Percentiles rank a stretch among this genome's conserved stretches.
phyloP scores from a whole-genome alignment of 1,284 basidiomycete genomes.

The Trichosporon ovoides region DNA sequence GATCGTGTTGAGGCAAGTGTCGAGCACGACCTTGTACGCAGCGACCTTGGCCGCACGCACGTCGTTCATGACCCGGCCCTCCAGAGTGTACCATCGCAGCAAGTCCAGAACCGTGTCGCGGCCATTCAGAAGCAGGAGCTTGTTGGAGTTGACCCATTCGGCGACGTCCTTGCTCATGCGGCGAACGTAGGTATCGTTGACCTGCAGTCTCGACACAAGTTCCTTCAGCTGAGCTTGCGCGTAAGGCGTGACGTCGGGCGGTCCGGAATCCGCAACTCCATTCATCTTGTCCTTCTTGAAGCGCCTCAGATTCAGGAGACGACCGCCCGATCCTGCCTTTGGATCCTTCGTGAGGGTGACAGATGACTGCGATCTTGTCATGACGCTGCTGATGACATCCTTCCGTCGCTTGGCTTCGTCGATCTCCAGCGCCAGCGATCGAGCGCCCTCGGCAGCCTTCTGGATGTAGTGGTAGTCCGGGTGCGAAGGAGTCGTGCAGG shows the following conservation, averaged over 20 bases:
- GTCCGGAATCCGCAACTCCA: background rate
- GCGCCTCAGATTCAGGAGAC: constrained; percentile 31
- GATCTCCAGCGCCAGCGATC: constrained; percentile 72
- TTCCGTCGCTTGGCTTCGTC: constrained; percentile 79
- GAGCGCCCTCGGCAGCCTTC: constrained; percentile 63
- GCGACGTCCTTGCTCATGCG: constrained; percentile 43
- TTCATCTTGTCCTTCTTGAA: constrained; percentile 43
- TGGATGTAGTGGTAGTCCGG: constrained; percentile 65
- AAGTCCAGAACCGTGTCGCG: constrained; percentile 34
- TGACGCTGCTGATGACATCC: constrained; percentile 65
- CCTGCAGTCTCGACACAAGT: constrained; percentile 32
- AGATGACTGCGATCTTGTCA: constrained; percentile 29
- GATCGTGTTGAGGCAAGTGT: constrained; percentile 30
- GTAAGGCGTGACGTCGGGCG: constrained; percentile 25
- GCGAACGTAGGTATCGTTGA: constrained; percentile 35
- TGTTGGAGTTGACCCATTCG: constrained; percentile 35
- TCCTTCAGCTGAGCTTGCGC: constrained; percentile 30
- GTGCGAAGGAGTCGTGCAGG: constrained; percentile 70
- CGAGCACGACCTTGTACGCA: constrained; percentile 35
- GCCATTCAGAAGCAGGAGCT: constrained; percentile 33
- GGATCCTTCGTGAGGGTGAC: constrained; percentile 11
- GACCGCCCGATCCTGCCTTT: constrained; percentile 15
- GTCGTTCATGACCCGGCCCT: constrained; percentile 28
- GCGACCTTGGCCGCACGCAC: constrained; percentile 36
- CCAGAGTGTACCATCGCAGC: constrained; percentile 37